Evolutionary conservation across 139 green algal species (phyloP).

Genomic region (Tetradesmus lagerheimii): DNA sequence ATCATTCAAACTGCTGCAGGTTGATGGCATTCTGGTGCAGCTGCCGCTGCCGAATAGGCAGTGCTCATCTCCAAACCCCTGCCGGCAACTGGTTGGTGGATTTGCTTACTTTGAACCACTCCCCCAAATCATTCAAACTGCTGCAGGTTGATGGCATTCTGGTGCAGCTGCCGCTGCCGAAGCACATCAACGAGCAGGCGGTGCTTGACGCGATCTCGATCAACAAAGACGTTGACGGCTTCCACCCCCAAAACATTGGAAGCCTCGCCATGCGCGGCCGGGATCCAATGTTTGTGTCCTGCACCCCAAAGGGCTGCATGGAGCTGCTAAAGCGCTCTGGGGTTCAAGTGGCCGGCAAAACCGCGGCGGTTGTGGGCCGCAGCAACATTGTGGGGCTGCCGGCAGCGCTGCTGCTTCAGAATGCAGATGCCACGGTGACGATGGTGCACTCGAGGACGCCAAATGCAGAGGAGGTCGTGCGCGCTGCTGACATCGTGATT

Average conservation of each 20-base stretch:
- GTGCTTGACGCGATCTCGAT: conserved; percentile 88
- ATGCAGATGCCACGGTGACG: conserved; percentile 79
- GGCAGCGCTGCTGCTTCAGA: conserved; percentile 86
- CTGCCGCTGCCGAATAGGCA: too few relatives aligned
- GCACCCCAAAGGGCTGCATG: conserved; percentile 95
- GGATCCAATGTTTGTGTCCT: conserved; percentile 84
- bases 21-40: too few relatives aligned
- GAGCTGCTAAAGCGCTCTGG: conserved; percentile 88
- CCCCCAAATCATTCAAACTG: too few relatives aligned
- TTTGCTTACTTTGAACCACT: too few relatives aligned
- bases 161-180: conserved; percentile 91
- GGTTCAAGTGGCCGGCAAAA: conserved; percentile 69
- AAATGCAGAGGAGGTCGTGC: conserved; percentile 52
- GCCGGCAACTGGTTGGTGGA: too few relatives aligned
- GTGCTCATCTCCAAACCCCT: too few relatives aligned
- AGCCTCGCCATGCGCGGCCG: conserved; percentile 87
- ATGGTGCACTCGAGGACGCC: conserved; percentile 75
- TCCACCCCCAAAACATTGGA: conserved; percentile 95
- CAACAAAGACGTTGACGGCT: conserved; percentile 97
- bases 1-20: too few relatives aligned
- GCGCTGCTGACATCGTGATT: conserved; percentile 93
- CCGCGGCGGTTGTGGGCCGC: conserved; percentile 91
- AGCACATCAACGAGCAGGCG: conserved; percentile 90
- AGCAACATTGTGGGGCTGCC: conserved; percentile 97
- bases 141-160: conserved; percentile 92